A percentile compares a stretch with the other conserved stretches of the same genome.
Conservation (phyloP, 2,329 filamentous ascomycete genomes). For the Xylaria sp. region DNA sequence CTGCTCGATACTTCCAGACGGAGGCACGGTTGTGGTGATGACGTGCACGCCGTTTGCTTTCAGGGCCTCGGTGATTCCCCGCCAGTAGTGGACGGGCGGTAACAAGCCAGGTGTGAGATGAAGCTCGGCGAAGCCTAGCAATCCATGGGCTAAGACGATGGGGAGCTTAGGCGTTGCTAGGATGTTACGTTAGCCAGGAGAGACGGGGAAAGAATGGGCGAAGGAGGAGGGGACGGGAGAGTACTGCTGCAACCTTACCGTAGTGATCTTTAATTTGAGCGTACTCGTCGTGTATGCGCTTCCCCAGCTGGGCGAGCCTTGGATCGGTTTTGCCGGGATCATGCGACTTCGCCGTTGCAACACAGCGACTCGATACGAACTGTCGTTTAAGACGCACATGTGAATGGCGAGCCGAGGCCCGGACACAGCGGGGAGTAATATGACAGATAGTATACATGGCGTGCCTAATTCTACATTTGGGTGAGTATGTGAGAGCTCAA, state of each 20-base stretch:
- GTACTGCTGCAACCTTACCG: conserved; percentile 47
- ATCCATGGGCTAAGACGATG: conserved; percentile 72
- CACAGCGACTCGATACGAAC: conserved; percentile 14
- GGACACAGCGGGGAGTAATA: neutral
- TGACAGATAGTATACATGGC: conserved; percentile 28
- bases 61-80: conserved; percentile 69
- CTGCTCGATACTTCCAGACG: conserved; percentile 68
- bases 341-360: conserved; percentile 19
- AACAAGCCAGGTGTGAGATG: conserved; percentile 59
- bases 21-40: conserved; percentile 69
- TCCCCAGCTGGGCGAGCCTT: conserved; percentile 54
- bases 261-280: conserved; percentile 57
- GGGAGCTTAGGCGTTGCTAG: conserved; percentile 67
- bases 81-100: conserved; percentile 71
- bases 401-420: conserved; percentile 2
- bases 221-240: neutral
- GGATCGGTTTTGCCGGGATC: conserved; percentile 48
- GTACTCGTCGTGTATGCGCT: conserved; percentile 59
- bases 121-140: conserved; percentile 71
- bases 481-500: conserved; percentile 3
- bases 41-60: conserved; percentile 63
- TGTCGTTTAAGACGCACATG: conserved; percentile 7
- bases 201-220: neutral
- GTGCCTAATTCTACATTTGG: neutral
- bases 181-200: conserved; percentile 6